Evolutionary conservation across 2,329 filamentous ascomycete species (phyloP), one percentile per base, ranked within the genome.

Genomic region (Camillea tinctor): DNA sequence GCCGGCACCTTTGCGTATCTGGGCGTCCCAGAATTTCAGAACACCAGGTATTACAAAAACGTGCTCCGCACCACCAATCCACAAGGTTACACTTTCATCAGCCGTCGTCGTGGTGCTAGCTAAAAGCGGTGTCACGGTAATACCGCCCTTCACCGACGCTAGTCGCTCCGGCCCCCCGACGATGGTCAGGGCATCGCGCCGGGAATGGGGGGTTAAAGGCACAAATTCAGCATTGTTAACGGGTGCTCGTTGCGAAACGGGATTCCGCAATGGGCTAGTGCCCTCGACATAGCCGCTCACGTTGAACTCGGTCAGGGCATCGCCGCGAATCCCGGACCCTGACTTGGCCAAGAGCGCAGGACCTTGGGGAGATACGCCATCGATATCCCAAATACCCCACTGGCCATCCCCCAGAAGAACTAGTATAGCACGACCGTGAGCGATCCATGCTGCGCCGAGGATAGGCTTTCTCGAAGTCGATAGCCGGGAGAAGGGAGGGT

Each of bases 371-470:
- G 81, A 82, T 26, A 79, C 79, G 7, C 85, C 84, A 62, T 88
- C 84, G 51, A 89, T 79, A 66, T 89, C 86, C 86, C 86, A 89
- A 36, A 89, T 83, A 15, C 85, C 87, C 87, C 87, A 89, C 70
- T 86, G 85, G 6, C 86, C 87, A 65, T 89, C 87, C 1, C 83
- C 82, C 3, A 88, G 75, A 2, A 89, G 76, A 1, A 79, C 78
- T 49, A 89, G 74, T 24, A 89, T 76, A 4, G 86, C 86, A 52
- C 82, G 80, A 9, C 87, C 87, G 60, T 83, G 81, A 1, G 81
- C 77, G 53, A 88, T 81, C 87, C 87, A 89, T 4, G 81, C 79
- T 1, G 86, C 84, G 54, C 85, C 85, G 15, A 88, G 72, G n/a
- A 89, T 80, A 0, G 81, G 81, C 66, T 88, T 89, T 50, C 87